A percentile compares a stretch with the other conserved stretches of the same genome.
phyloP scores from a whole-genome alignment of 129 eudicot species.

The Smallanthus sonchifolius region DNA sequence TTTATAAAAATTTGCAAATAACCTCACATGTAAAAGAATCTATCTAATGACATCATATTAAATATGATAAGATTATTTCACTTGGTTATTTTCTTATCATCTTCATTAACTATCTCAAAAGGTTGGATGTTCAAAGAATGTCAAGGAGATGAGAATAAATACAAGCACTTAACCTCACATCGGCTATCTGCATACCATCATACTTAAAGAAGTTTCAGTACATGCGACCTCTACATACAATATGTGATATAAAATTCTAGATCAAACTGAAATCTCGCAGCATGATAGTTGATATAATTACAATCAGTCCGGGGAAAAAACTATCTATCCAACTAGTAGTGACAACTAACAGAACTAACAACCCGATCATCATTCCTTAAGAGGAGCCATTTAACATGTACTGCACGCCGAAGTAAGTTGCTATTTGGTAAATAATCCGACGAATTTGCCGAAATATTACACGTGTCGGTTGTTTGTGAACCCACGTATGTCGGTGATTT shows the following conservation, averaged over 20 bases:
- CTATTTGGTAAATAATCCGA: too few species aligned
- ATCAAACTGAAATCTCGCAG: slow-evolving; percentile 1
- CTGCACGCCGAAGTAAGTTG: too few species aligned
- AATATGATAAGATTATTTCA: neutral
- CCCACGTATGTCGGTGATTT: too few species aligned
- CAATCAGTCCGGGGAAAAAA: neutral
- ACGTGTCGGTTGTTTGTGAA: too few species aligned
- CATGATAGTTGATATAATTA: slow-evolving; percentile 6
- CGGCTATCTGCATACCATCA: slow-evolving; percentile 6
- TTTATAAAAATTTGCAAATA: slow-evolving; percentile 17
- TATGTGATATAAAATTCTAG: neutral
- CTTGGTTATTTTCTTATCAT: slow-evolving; percentile 20
- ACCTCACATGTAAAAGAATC: slow-evolving; percentile 6
- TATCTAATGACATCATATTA: slow-evolving; percentile 8
- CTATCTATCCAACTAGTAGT: slow-evolving; percentile 3
- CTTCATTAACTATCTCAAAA: slow-evolving; percentile 3
- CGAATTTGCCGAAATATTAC: too few species aligned
- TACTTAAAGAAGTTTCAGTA: neutral
- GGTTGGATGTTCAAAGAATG: slow-evolving; percentile 5
- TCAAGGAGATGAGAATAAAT: neutral
- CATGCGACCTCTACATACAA: neutral
- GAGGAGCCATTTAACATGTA: too few species aligned
- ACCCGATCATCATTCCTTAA: neutral
- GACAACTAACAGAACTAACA: slow-evolving; percentile 2
- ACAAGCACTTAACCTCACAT: slow-evolving; percentile 4